Percentiles rank a stretch among this genome's conserved stretches.
phyloP scores from a whole-genome alignment of 2,329 filamentous ascomycete genomes.

The Fusarium agapanthi region DNA sequence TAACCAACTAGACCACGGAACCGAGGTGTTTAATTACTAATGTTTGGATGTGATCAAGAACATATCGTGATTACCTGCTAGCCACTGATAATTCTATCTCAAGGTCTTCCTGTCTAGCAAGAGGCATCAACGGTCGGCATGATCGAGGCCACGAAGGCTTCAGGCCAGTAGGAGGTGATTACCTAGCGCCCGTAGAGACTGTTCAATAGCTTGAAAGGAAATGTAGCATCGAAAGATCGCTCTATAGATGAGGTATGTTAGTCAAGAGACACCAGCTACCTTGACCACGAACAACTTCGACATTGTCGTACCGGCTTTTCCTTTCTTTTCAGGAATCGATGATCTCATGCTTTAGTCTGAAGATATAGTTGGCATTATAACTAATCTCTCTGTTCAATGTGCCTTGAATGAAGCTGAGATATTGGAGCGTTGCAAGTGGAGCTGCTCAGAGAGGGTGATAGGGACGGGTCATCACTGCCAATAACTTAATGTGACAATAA shows the following conservation, averaged over 20 bases:
- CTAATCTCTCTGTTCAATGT: background rate
- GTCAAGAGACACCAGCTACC: background rate
- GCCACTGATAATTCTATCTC: too few species aligned
- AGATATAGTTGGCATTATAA: too few species aligned
- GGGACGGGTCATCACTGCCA: background rate
- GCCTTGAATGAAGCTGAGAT: background rate
- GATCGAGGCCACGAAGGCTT: background rate
- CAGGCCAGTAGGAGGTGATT: background rate
- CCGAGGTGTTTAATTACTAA: background rate
- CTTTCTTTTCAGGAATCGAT: background rate
- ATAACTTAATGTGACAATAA: background rate
- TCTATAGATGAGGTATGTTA: background rate
- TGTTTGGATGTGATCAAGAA: too few species aligned
- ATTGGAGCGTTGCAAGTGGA: background rate
- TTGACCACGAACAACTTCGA: background rate
- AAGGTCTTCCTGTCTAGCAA: background rate
- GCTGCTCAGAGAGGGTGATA: background rate
- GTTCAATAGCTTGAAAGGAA: background rate
- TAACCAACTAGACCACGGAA: conserved; percentile 37
- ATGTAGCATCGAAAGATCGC: background rate
- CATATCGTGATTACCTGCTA: fast-evolving
- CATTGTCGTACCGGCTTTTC: background rate
- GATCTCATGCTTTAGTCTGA: too few species aligned
- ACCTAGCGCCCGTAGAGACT: background rate
- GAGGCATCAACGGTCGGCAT: background rate